Percentiles rank a stretch among this genome's conserved stretches.
These are phyloP conservation scores for Ceratobasidium sp. DNA, from an alignment of 1,284 basidiomycete genomes.

Conservation along the genomic window DNA sequence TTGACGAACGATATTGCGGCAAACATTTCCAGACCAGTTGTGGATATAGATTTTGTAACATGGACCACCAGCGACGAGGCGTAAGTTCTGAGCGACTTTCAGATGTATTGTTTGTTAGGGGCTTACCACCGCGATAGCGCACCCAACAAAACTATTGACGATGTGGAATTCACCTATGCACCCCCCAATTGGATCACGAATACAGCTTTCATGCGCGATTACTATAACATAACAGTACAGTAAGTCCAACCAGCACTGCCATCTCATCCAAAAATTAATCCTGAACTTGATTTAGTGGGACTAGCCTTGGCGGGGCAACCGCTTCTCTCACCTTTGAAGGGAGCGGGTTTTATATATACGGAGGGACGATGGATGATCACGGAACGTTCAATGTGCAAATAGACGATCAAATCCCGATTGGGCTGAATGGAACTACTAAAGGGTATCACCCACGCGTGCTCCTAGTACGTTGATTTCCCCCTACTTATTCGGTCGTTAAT, in stretches of 20 bases:
- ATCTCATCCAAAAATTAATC: background rate
- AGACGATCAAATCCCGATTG: background rate
- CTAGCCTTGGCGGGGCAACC: background rate
- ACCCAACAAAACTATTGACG: constrained; percentile 2
- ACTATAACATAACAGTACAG: constrained; percentile 26
- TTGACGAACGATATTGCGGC: constrained; percentile 14
- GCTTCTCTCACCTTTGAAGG: constrained; percentile 26
- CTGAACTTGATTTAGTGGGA: background rate
- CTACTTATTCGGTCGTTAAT: background rate
- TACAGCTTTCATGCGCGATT: background rate
- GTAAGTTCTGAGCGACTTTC: background rate
- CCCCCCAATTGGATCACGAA: background rate
- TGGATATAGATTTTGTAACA: constrained; percentile 34
- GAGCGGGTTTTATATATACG: constrained; percentile 32
- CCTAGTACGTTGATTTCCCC: background rate
- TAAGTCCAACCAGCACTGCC: background rate
- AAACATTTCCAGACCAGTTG: background rate
- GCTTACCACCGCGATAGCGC: background rate
- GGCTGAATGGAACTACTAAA: constrained; percentile 9
- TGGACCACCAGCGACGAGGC: constrained; percentile 33
- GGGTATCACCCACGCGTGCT: constrained; percentile 13
- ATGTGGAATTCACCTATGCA: constrained; percentile 6
- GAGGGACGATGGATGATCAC: constrained; percentile 20
- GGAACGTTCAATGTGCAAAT: constrained; percentile 16
- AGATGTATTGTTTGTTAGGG: no score